Evolutionary conservation across 2,329 filamentous ascomycete species (phyloP), one percentile per base, ranked within the genome.

Genomic region (Paracoccidioides brasiliensis): DNA sequence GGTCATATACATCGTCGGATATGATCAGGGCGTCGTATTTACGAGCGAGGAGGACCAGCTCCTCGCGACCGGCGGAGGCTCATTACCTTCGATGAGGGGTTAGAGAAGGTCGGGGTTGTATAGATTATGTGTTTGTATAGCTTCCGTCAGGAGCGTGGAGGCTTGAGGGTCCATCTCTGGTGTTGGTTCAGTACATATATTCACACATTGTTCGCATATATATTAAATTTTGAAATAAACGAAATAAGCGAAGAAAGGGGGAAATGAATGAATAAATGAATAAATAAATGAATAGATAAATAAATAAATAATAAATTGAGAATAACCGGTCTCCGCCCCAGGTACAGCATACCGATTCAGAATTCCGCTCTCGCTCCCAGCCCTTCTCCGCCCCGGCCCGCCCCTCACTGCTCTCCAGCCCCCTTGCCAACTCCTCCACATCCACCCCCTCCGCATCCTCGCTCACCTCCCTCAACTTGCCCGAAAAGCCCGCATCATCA

Each of bases 1-100:
- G 85, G 68, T 97, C 91, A 67, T 98, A 98, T 8, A 97, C 90
- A 68, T 98, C 93, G 71, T 97, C 91, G 51, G 81, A 81, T 33
- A 96, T 78, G 55, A 96, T 71, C n/a, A 97, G 78, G 5, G 88
- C 88, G 67, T 97, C 84, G 67, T 85, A 82, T 57, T 83, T 76
- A 56, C 91, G 79, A 0, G 91, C 91, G 5, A 96, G 71, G n/a
- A 75, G 74, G 30, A 97, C 82, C 3, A 97, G 77, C 9, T 75
- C 75, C 59, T 83, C 73, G 3, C 93, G 80, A 33, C 85, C 85
- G 80, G 15, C 71, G 67, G 3, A 89, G 69, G 12, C 84, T 82
- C 83, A 94, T 91, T 3, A 88, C 90, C 65, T 85, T 85, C 35
- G 85, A 88, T 0, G 86, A 90, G 0, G 93, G 93, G 66, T 97